Evolutionary conservation across 2,329 filamentous ascomycete genomes (phyloP), one percentile per base, ranked within the genome.

Genomic region (Alternaria sp.): DNA sequence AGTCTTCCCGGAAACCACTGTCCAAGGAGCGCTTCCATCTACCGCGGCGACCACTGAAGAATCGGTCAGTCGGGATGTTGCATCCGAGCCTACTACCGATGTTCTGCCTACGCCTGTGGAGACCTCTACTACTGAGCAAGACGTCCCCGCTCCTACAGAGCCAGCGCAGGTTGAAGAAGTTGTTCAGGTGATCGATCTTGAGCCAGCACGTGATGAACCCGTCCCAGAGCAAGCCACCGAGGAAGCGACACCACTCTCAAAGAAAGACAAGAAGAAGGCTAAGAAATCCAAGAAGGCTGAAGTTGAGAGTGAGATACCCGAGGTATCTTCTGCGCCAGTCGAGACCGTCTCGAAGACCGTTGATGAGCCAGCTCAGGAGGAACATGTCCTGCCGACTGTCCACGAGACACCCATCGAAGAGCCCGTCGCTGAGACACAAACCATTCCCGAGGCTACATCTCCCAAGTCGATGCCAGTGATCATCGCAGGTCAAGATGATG

Each of bases 231-330:
- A 54, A 28, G 20, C 26, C 18, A 43, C 47, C 7, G 49, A 66
- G 30, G 51, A 60, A 14, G 18, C 51, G 14, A 44, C 65, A 21
- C 55, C 69, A 15, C 43, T 70, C 8, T 68, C 68, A 6, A 71
- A 74, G 63, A 72, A 73, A 43, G 67, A 71, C 58, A 72, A 71
- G 64, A 75, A 72, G 47, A 72, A 73, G 46, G 68, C 62, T 11
- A 72, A 70, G 60, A 75, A 72, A 28, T 55, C 55, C 20, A 72
- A 72, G 55, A 64, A 66, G 23, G 67, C 54, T 18, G 57, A 65
- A 33, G 11, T 66, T n/a, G 60, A 57, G 21, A 62, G 54, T 14
- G 60, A 68, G 25, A 58, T 51, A 15, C 44, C 55, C 7, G 55
- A 53, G 6, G 12, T 18, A 21, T 59, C 54, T 26, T 44, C 37